These are phyloP conservation scores for Gymnopilus dilepis DNA, from an alignment of 768 basidiomycete genomes.

Conservation along the genomic window DNA sequence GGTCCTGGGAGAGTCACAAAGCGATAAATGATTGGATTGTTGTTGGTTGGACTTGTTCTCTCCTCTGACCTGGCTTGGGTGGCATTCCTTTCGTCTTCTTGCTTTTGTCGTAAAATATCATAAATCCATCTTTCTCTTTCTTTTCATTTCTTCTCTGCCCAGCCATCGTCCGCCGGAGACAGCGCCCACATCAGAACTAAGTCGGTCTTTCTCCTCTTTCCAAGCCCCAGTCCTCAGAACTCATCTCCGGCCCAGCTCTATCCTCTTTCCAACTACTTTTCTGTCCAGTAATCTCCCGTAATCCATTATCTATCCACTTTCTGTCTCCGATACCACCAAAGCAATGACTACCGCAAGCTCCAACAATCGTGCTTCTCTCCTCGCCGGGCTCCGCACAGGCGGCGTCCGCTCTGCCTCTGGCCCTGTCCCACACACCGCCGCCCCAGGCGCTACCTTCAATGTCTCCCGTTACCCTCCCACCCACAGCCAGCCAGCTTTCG, in stretches of 20 bases:
- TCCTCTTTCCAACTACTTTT: slow-evolving; percentile 35
- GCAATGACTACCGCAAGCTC: slow-evolving; percentile 53
- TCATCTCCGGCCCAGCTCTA: slow-evolving; percentile 34
- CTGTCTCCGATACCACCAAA: slow-evolving; percentile 28
- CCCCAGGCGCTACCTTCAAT: slow-evolving; percentile 66
- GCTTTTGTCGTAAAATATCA: slow-evolving; percentile 34
- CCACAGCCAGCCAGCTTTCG: slow-evolving; percentile 47
- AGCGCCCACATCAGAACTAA: slow-evolving; percentile 15
- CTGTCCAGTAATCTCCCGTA: slow-evolving; percentile 40
- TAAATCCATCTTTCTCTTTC: slow-evolving; percentile 33
- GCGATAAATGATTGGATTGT: slow-evolving; percentile 24
- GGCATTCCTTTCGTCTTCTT: slow-evolving; percentile 32
- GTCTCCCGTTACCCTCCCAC: slow-evolving; percentile 59
- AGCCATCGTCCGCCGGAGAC: slow-evolving; percentile 29
- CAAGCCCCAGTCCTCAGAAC: slow-evolving; percentile 21
- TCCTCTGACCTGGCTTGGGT: slow-evolving; percentile 42
- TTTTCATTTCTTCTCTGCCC: slow-evolving; percentile 31
- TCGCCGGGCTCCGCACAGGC: slow-evolving; percentile 87
- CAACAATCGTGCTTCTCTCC: slow-evolving; percentile 81
- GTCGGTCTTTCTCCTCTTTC: slow-evolving; percentile 25
- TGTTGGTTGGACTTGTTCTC: slow-evolving; percentile 31
- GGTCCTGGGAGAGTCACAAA: slow-evolving; percentile 26
- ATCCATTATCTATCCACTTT: slow-evolving; percentile 39
- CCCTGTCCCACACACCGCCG: slow-evolving; percentile 69
- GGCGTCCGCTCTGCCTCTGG: slow-evolving; percentile 81